phyloP scores from a whole-genome alignment of 1,139 yeast genomes.

The Suzukiozyma palmioleophila region DNA sequence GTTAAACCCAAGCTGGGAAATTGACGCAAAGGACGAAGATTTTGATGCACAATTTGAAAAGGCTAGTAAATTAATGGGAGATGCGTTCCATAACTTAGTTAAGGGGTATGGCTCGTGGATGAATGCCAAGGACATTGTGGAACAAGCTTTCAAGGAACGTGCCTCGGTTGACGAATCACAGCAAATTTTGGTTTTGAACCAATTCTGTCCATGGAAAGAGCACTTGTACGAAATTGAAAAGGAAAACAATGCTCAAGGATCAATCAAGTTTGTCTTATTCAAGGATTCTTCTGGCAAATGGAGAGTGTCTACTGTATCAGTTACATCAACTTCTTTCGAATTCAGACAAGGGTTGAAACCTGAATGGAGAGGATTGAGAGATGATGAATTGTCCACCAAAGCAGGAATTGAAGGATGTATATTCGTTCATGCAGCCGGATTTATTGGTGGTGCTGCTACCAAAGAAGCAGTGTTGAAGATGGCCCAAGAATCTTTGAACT shows the following conservation, averaged over 20 bases:
- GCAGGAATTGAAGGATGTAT: constrained; percentile 83
- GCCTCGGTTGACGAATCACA: constrained; percentile 58
- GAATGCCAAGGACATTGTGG: constrained; percentile 80
- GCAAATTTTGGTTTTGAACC: constrained; percentile 63
- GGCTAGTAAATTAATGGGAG: constrained; percentile 83
- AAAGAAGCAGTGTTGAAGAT: constrained; percentile 72
- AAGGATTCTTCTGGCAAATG: constrained; percentile 68
- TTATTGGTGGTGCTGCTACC: constrained; percentile 90
- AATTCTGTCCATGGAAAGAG: constrained; percentile 92
- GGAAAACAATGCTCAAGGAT: constrained; percentile 51
- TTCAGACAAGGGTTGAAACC: constrained; percentile 87
- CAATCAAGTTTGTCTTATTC: constrained; percentile 73
- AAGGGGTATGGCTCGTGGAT: constrained; percentile 84
- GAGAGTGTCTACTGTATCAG: constrained; percentile 90
- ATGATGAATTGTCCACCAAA: constrained; percentile 65
- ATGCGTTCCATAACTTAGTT: constrained; percentile 64
- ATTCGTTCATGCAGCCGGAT: constrained; percentile 94
- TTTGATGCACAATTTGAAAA: constrained; percentile 62
- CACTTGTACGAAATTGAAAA: constrained; percentile 76
- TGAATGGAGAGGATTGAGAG: constrained; percentile 91
- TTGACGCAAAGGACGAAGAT: constrained; percentile 56
- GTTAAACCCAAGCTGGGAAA: constrained; percentile 85
- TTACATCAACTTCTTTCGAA: constrained; percentile 68
- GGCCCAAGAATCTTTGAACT: constrained; percentile 47
- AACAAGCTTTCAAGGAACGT: constrained; percentile 58